These are phyloP conservation scores for Cercospora sp. DNA, from an alignment of 2,329 filamentous ascomycete species.

Conservation along the genomic window DNA sequence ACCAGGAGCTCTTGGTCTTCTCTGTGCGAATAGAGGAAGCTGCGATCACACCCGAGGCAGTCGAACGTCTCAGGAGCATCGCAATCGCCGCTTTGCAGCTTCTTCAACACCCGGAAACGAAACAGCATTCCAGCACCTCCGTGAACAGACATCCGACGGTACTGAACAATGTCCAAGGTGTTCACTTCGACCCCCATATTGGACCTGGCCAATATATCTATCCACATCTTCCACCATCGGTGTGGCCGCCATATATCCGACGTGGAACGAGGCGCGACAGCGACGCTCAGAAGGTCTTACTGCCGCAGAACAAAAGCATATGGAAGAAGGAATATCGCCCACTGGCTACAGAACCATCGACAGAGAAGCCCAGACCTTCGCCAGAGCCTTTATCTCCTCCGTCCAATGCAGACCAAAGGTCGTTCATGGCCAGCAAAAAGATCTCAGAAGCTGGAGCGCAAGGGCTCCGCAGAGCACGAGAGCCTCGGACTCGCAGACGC, in stretches of 20 bases:
- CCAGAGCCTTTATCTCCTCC: neutral
- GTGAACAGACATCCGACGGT: neutral
- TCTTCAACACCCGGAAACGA: neutral
- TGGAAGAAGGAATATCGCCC: neutral
- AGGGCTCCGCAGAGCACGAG: neutral
- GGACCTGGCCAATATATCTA: neutral
- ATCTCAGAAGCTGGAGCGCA: neutral
- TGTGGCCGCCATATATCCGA: neutral
- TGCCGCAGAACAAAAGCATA: neutral
- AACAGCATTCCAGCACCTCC: neutral
- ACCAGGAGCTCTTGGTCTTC: neutral
- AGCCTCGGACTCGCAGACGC: neutral
- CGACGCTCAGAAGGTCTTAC: neutral
- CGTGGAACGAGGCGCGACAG: neutral
- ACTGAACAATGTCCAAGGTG: neutral
- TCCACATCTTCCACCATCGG: neutral
- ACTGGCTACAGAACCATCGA: neutral
- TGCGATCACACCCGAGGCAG: neutral
- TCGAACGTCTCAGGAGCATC: neutral
- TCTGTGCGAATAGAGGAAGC: neutral
- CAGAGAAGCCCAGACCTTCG: neutral
- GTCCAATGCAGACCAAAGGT: neutral
- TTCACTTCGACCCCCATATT: neutral
- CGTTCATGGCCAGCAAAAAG: neutral
- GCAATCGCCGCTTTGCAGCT: neutral